These are phyloP conservation scores for Aspergillus felis DNA, from an alignment of 2,329 filamentous ascomycete species.

Conservation along the genomic window DNA sequence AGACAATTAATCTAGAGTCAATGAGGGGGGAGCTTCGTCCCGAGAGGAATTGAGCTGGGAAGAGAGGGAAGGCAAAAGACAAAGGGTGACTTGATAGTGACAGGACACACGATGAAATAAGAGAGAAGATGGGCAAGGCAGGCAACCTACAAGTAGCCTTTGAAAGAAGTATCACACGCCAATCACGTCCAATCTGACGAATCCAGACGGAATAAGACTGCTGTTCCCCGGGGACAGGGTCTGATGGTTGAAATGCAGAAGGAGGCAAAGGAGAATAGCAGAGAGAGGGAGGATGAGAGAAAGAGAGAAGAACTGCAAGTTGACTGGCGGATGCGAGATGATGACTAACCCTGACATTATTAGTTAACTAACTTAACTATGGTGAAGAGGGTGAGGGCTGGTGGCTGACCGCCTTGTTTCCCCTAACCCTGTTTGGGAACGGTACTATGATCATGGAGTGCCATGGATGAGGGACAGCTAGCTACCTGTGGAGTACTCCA, in stretches of 20 bases:
- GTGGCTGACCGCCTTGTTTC: background rate
- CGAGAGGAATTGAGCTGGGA: conserved; percentile 11
- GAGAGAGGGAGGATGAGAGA: conserved; percentile 1
- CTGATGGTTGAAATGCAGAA: conserved; percentile 1
- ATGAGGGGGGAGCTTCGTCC: conserved; percentile 8
- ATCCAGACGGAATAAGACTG: conserved; percentile 10
- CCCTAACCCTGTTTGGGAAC: background rate
- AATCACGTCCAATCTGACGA: conserved; percentile 14
- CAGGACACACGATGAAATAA: conserved; percentile 18
- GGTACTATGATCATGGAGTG: background rate
- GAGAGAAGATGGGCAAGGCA: conserved; percentile 23
- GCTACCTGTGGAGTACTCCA: background rate
- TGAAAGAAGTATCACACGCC: conserved; percentile 14
- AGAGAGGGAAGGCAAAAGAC: conserved; percentile 16
- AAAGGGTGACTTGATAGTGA: conserved; percentile 11
- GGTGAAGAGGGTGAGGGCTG: too few relatives aligned
- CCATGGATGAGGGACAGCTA: too few relatives aligned
- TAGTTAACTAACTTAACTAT: too few relatives aligned
- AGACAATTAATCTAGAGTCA: conserved; percentile 4
- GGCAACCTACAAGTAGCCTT: conserved; percentile 45
- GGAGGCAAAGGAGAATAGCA: background rate
- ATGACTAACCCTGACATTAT: background rate
- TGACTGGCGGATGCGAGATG: background rate
- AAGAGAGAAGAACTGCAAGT: background rate
- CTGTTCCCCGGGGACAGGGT: conserved; percentile 4